Evolutionary conservation across 495 filamentous ascomycete genomes (phyloP), one percentile per base, ranked within the genome.

Genomic region (Aspergillus nanangensis): DNA sequence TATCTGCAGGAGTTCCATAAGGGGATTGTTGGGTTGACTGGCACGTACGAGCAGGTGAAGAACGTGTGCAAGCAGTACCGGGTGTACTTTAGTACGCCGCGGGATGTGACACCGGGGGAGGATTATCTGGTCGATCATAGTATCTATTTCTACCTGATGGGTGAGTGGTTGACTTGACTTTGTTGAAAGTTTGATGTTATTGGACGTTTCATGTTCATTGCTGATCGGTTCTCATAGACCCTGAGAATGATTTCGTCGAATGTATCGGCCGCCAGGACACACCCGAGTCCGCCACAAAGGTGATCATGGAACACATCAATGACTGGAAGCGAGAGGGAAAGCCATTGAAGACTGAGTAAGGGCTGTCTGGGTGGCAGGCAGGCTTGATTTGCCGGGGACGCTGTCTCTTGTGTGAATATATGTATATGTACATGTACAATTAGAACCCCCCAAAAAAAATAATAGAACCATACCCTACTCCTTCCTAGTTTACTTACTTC

Each of bases 71-170:
- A 94, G 71, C 84, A 82, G 41, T 97, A 98, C 64, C 78, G 93
- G 18, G 93, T 98, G 27, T 98, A 98, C 71, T 98, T 98, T 61
- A 91, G 86, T 55, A 98, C 93, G 33, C 93, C 93, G 52, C 70
- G 74, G 51, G 74, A 90, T 48, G 87, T 96, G 38, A 82, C 92
- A 73, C 82, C 88, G 2, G 93, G 90, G 8, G 87, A 95, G 72
- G 93, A 98, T 65, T 98, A 98, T 68, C 66, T 98, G 50, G 93
- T 98, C 31, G 93, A 97, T 69, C 93, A 98, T 70, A 95, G 89
- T 60, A 97, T 98, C 51, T 98, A 98, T 74, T 98, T 98, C 60
- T 98, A 98, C 64, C 68, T 98, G 49, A 98, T 98, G 93, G 84
- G 82, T 85, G 67, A 65, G 79, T 70, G 17, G 2, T 15, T 31